These are phyloP conservation scores for Exutisphaerella laricina DNA, from an alignment of 2,329 filamentous ascomycete species.

Conservation along the genomic window DNA sequence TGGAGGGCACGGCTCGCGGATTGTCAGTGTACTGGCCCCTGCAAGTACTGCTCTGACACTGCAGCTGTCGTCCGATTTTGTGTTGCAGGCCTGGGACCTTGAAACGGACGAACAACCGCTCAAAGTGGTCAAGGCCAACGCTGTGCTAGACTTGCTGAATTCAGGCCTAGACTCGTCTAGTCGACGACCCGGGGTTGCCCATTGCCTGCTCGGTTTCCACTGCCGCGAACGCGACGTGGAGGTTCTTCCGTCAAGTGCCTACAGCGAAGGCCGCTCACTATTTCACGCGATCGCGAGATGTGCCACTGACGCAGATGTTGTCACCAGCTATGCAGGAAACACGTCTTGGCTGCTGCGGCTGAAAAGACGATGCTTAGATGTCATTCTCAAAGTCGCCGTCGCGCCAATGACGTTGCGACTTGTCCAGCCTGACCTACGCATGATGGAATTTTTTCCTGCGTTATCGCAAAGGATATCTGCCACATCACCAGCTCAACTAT, in stretches of 20 bases:
- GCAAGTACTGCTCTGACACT: constrained; percentile 60
- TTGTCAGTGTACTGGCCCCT: constrained; percentile 26
- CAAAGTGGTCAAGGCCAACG: constrained; percentile 70
- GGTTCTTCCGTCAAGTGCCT: constrained; percentile 62
- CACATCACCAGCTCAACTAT: constrained; percentile 63
- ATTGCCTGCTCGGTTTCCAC: constrained; percentile 80
- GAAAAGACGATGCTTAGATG: constrained; percentile 45
- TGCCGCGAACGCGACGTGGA: constrained; percentile 67
- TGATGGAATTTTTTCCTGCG: constrained; percentile 72
- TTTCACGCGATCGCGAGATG: constrained; percentile 73
- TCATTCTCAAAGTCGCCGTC: constrained; percentile 76
- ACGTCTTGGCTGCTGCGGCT: constrained; percentile 39
- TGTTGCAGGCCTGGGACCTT: constrained; percentile 78
- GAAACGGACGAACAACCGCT: constrained; percentile 62
- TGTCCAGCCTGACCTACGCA: constrained; percentile 72
- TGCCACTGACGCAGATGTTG: constrained; percentile 46
- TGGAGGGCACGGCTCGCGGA: constrained; percentile 30
- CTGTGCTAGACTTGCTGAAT: constrained; percentile 79
- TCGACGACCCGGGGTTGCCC: constrained; percentile 77
- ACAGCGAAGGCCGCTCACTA: constrained; percentile 66
- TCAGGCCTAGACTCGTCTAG: constrained; percentile 70
- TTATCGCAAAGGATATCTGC: constrained; percentile 66
- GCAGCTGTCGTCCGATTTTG: constrained; percentile 76
- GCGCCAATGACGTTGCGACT: constrained; percentile 71
- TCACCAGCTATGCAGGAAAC: constrained; percentile 37